A percentile compares a stretch with the other conserved stretches of the same genome.
These are phyloP conservation scores for Penicillium alfredii DNA, from an alignment of 495 filamentous ascomycete genomes.

Conservation along the genomic window DNA sequence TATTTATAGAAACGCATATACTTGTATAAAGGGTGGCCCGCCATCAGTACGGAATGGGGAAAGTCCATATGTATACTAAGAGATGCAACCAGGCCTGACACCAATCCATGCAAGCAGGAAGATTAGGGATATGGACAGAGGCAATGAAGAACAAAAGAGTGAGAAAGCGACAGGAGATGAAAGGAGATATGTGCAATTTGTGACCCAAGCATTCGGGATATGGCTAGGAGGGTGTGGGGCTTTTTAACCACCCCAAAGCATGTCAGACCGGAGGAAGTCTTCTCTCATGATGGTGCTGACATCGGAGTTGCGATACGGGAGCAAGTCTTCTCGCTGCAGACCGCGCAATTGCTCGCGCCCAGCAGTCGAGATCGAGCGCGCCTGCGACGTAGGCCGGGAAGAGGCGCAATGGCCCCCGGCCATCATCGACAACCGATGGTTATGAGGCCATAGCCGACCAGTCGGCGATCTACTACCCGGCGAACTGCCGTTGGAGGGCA, in stretches of 20 bases:
- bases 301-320: constrained; percentile 39
- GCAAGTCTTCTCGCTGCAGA: constrained; percentile 33
- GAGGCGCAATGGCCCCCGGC: constrained; percentile 12
- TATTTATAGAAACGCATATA: no score
- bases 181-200: no score
- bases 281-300: constrained; percentile 38
- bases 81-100: neutral
- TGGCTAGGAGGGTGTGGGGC: no score
- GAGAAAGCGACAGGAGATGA: no score
- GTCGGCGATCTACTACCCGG: constrained; percentile 15
- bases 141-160: constrained; percentile 1
- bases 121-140: constrained; percentile 7
- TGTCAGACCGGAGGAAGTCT: constrained; percentile 32
- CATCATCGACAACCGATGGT: constrained; percentile 7
- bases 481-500: constrained; percentile 10
- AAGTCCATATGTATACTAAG: no score
- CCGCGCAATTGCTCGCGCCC: constrained; percentile 35
- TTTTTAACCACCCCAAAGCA: constrained; percentile 12
- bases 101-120: constrained; percentile 6
- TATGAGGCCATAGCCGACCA: constrained; percentile 9
- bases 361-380: constrained; percentile 26
- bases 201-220: no score
- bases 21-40: no score
- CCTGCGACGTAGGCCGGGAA: constrained; percentile 16
- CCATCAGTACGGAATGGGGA: no score